Evolutionary conservation across 306 rosid species (phyloP).

Genomic region (Begonia masoniana): DNA sequence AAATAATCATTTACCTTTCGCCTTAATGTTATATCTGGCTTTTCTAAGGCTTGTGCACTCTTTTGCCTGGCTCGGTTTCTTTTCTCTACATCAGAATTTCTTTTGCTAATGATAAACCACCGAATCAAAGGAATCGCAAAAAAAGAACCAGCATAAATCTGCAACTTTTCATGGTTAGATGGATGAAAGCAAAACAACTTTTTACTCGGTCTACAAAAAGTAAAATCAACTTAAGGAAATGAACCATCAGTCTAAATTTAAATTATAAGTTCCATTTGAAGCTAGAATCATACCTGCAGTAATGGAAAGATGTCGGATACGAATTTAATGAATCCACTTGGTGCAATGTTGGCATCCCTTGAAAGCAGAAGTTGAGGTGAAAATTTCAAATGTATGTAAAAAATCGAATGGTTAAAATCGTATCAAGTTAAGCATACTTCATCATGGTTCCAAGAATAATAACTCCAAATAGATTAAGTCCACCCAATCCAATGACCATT

Average conservation of each 20-base stretch:
- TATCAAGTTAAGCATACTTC: constrained; percentile 43
- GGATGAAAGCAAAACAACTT: constrained; percentile 6
- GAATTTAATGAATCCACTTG: constrained; percentile 72
- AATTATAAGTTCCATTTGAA: not conserved
- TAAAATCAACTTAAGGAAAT: too few species aligned
- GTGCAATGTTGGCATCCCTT: constrained; percentile 58
- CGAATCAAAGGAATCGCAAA: constrained; percentile 93
- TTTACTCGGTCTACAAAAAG: not conserved
- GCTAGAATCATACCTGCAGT: constrained; percentile 55
- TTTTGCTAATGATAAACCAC: constrained; percentile 51
- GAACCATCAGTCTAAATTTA: not conserved
- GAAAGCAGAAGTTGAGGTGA: constrained; percentile 5
- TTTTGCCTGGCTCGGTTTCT: constrained; percentile 64
- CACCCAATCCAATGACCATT: constrained; percentile 81
- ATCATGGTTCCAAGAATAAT: constrained; percentile 87
- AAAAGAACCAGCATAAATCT: constrained; percentile 97
- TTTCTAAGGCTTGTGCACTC: constrained; percentile 62
- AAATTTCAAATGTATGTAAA: too few species aligned
- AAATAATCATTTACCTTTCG: constrained; percentile 47
- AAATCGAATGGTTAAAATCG: not conserved
- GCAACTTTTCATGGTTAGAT: constrained; percentile 18
- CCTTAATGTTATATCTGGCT: constrained; percentile 69
- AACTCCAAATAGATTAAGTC: constrained; percentile 90
- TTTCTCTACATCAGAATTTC: constrained; percentile 68
- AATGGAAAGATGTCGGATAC: constrained; percentile 74